phyloP scores from a whole-genome alignment of 2,329 filamentous ascomycete species.

The Leptographium flavum region DNA sequence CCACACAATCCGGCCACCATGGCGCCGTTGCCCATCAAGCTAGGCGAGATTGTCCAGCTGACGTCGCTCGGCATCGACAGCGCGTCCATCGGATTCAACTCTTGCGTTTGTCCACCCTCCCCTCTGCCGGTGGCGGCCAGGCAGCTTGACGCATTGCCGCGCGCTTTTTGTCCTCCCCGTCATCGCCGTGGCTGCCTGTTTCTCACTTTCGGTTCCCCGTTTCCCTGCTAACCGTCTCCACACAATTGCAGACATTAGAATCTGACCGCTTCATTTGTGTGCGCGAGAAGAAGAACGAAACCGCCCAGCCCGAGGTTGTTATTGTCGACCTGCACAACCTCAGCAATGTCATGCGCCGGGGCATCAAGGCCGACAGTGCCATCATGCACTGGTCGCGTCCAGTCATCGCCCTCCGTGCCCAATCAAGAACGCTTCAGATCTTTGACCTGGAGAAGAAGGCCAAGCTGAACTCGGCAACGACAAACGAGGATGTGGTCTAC shows the following conservation, averaged over 20 bases:
- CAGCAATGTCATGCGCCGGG: constrained; percentile 86
- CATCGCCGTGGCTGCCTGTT: too few relatives aligned
- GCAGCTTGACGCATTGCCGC: background rate
- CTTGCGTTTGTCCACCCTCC: constrained; percentile 50
- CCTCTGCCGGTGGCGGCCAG: background rate
- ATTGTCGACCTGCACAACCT: constrained; percentile 96
- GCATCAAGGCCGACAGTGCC: constrained; percentile 98
- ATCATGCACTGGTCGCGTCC: constrained; percentile 98
- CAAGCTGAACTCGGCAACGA: constrained; percentile 92
- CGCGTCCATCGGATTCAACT: constrained; percentile 64
- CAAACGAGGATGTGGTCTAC: constrained; percentile 95
- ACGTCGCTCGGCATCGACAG: constrained; percentile 22
- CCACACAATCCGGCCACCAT: constrained; percentile 14
- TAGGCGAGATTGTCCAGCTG: constrained; percentile 27
- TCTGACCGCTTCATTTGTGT: constrained; percentile 95
- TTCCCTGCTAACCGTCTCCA: constrained; percentile 5
- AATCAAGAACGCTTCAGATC: constrained; percentile 88
- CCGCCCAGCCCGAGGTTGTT: constrained; percentile 80
- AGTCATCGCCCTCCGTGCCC: constrained; percentile 92
- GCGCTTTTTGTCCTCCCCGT: background rate
- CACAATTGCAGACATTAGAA: constrained; percentile 65
- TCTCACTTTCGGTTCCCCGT: too few relatives aligned
- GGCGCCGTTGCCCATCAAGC: constrained; percentile 25
- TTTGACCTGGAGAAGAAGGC: constrained; percentile 88
- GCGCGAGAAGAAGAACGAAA: constrained; percentile 80